A percentile compares a stretch with the other conserved stretches of the same genome.
Evolutionary conservation across 306 rosid genomes (phyloP).

Genomic region (Erythrophleum fordii): DNA sequence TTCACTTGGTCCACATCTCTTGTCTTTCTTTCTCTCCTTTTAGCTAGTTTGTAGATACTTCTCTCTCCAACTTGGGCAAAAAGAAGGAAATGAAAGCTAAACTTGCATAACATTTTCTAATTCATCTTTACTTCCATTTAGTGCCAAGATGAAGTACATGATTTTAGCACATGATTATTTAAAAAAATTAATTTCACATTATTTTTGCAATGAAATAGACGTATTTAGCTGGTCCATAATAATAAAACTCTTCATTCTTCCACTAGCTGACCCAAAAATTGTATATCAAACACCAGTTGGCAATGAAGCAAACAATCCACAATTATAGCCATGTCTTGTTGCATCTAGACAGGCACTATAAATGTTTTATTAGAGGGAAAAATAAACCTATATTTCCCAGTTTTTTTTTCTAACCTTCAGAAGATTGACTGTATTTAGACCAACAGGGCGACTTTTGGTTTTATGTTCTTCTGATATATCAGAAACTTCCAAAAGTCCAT

Average conservation of each 20-base stretch:
- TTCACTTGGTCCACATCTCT: no score
- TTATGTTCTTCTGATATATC: slow-evolving; percentile 89
- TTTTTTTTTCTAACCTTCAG: slow-evolving; percentile 69
- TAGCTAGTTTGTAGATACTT: no score
- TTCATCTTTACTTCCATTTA: no score
- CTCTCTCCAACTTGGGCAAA: no score
- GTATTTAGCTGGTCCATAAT: neutral
- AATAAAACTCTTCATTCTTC: neutral
- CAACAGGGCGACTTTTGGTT: slow-evolving; percentile 87
- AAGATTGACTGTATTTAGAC: slow-evolving; percentile 96
- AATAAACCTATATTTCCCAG: slow-evolving; percentile 32
- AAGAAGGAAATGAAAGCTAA: no score
- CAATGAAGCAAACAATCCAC: slow-evolving; percentile 19
- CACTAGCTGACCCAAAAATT: neutral
- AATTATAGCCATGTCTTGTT: slow-evolving; percentile 14
- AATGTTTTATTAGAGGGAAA: slow-evolving; percentile 3
- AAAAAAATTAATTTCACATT: neutral
- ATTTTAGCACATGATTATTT: neutral
- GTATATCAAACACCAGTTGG: neutral
- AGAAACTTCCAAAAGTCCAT: slow-evolving; percentile 73
- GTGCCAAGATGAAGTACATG: no score
- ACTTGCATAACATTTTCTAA: no score
- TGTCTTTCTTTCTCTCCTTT: no score
- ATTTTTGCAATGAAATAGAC: neutral
- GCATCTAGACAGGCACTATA: slow-evolving; percentile 18